Conservation (phyloP, 495 filamentous ascomycete species). For the Chaetomium cochliodes region DNA sequence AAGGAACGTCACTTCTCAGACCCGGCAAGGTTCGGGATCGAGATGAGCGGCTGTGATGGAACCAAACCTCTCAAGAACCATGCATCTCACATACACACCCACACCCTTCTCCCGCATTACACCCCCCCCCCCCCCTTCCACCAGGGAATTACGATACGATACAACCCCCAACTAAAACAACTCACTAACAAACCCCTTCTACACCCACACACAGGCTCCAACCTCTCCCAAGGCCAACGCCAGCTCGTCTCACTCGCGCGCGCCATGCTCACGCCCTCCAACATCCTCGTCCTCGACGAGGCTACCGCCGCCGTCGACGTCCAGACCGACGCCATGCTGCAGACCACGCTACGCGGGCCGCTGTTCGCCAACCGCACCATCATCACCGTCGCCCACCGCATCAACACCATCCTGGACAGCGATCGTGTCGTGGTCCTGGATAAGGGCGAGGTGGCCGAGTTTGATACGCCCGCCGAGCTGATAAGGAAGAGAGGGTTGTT, state of each 20-base stretch:
- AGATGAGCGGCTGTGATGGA: conserved; percentile 2
- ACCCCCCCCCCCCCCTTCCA: conserved; percentile 16
- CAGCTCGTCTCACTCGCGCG: conserved; percentile 91
- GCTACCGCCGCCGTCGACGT: conserved; percentile 96
- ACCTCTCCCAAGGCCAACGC: conserved; percentile 83
- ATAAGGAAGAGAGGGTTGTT: conserved; percentile 46
- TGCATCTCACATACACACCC: neutral
- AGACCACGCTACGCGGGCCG: conserved; percentile 59
- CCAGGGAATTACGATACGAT: neutral
- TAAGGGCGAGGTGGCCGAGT: conserved; percentile 50
- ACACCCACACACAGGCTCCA: conserved; percentile 50
- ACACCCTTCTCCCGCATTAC: neutral
- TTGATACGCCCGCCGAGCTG: conserved; percentile 47
- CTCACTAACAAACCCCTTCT: conserved; percentile 17
- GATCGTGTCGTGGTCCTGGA: conserved; percentile 90
- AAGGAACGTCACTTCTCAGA: neutral
- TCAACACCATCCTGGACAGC: conserved; percentile 94
- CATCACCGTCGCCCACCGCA: conserved; percentile 95
- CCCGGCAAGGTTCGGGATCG: conserved; percentile 9
- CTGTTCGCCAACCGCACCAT: conserved; percentile 88
- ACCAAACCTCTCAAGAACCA: neutral
- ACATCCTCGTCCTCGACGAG: conserved; percentile 96
- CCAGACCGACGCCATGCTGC: conserved; percentile 85
- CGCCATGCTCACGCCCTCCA: conserved; percentile 89
- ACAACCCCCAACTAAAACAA: neutral